Conservation (phyloP, 2,329 filamentous ascomycete species). For the Pestalotiopsis fici region DNA sequence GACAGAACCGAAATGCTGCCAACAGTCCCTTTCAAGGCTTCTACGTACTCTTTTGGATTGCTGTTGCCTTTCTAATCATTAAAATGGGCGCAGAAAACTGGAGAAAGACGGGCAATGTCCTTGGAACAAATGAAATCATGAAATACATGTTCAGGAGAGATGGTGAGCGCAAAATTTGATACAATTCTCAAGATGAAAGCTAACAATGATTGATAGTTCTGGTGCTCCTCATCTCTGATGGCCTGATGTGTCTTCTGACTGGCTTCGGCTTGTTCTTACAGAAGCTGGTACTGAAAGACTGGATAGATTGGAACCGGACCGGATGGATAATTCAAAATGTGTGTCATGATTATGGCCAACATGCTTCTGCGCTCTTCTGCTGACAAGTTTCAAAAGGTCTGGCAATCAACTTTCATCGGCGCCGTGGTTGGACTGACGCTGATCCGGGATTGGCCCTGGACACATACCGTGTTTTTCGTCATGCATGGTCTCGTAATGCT, state of each 20-base stretch:
- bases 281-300: slow-evolving; percentile 56
- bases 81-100: slow-evolving; percentile 71
- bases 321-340: slow-evolving; percentile 77
- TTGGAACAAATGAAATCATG: slow-evolving; percentile 74
- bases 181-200: not conserved
- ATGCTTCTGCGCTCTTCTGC: not conserved
- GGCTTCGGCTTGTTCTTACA: slow-evolving; percentile 68
- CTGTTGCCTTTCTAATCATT: slow-evolving; percentile 65
- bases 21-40: slow-evolving; percentile 78
- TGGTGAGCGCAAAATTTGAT: slow-evolving; percentile 25
- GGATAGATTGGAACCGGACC: slow-evolving; percentile 64
- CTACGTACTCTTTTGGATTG: slow-evolving; percentile 78
- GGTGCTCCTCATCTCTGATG: slow-evolving; percentile 64
- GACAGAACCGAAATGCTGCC: slow-evolving; percentile 64
- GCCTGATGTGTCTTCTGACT: slow-evolving; percentile 67
- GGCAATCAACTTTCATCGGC: slow-evolving; percentile 67
- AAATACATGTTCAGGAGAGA: slow-evolving; percentile 63
- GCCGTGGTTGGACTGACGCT: slow-evolving; percentile 66
- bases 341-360: slow-evolving; percentile 19
- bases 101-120: slow-evolving; percentile 64
- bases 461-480: slow-evolving; percentile 64
- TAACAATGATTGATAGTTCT: slow-evolving; percentile 37
- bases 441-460: slow-evolving; percentile 79
- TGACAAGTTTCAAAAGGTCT: slow-evolving; percentile 45
- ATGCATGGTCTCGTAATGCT: slow-evolving; percentile 65